Evolutionary conservation across 345 rosid species (phyloP).

Genomic region (Triadica sebifera): DNA sequence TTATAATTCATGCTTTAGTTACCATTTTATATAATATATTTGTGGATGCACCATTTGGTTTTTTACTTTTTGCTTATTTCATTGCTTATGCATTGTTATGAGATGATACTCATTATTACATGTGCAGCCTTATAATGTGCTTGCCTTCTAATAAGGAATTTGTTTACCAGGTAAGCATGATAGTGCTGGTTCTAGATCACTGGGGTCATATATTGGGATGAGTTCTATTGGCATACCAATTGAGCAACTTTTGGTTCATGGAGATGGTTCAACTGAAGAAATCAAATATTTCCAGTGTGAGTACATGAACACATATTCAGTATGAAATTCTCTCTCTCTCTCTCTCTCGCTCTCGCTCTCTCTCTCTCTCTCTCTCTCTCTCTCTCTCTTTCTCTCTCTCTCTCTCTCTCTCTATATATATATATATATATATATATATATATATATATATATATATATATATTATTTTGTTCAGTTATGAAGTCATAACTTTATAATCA

Average conservation of each 20-base stretch:
- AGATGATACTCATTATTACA: no score
- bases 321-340: no score
- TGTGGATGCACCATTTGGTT: no score
- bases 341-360: no score
- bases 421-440: no score
- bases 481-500: not conserved
- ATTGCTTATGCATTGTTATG: no score
- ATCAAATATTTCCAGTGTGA: conserved; percentile 47
- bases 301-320: conserved; percentile 17
- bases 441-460: no score
- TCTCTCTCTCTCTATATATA: no score
- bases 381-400: no score
- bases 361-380: no score
- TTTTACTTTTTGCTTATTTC: no score
- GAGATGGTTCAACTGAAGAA: conserved; percentile 35
- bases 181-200: conserved; percentile 27
- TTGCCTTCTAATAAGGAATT: conserved; percentile 3
- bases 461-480: no score
- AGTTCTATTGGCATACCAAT: conserved; percentile 55
- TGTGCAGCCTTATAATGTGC: not conserved
- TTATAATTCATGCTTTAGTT: not conserved
- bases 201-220: conserved; percentile 46
- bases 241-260: conserved; percentile 44
- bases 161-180: conserved; percentile 37
- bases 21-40: not conserved